Evolutionary conservation across 2,329 filamentous ascomycete genomes (phyloP), one percentile per base, ranked within the genome.

Genomic region (Clonostachys byssicola): DNA sequence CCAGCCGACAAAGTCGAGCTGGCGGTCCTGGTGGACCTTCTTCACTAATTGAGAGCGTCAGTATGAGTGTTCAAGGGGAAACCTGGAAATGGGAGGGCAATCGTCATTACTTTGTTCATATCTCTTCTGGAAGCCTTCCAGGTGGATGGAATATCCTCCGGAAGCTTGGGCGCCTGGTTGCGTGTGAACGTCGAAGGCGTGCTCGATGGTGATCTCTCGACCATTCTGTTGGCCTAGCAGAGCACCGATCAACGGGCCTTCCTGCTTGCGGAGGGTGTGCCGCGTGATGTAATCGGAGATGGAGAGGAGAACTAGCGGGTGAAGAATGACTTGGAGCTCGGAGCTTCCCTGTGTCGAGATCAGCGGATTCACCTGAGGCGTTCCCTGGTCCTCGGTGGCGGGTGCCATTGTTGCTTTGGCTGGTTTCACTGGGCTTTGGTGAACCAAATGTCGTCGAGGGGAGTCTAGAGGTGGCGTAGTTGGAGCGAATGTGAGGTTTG

Each of bases 211-310:
- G 57, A 96, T 86, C 59, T 92, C 85, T 48, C 90, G 86, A 17
- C 92, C 92, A 73, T 90, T 88, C 58, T 96, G 92, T 61, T 94
- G 89, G 14, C 94, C 94, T 6, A 99, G 71, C n/a, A 99, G 76
- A 45, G 87, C 91, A 48, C 94, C 94, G 4, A 92, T 80, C 16
- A 96, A 79, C 14, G 91, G 90, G 0, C 88, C 88, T 16, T 74
- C 65, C 58, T 91, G 85, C 45, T 83, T 74, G 49, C 94, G 83
- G 48, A 96, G 78, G 2, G 86, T 89, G 66, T 96, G 92, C 50
- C 94, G 83, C 49, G 92, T 95, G 65, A 97, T 91, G 66, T 95
- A 95, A 68, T 99, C 94, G 56, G 92, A 96, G 59, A 99, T 94
- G 54, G 88, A 95, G 69, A 99, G 88, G 55, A 97, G 86, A 45